Percentiles rank a stretch among this genome's conserved stretches.
Evolutionary conservation across 768 basidiomycete genomes (phyloP).

Genomic region (Fibroporia radiculosa): DNA sequence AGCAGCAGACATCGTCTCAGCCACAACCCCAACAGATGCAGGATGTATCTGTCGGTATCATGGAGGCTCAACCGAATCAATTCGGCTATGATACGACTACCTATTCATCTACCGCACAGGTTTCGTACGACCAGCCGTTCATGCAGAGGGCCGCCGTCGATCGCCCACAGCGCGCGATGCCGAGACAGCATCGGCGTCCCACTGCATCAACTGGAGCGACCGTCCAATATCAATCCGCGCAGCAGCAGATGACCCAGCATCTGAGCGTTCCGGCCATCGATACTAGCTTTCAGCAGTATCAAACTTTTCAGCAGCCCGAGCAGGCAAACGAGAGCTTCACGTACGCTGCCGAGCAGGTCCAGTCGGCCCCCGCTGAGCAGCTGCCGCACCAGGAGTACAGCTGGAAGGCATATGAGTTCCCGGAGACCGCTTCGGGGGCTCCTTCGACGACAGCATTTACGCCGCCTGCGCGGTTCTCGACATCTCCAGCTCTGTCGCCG

Average conservation of each 20-base stretch:
- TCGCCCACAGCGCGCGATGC: conserved; percentile 13
- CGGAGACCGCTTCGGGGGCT: too few species aligned
- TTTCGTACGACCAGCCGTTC: conserved; percentile 6
- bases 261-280: conserved; percentile 3
- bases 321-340: not conserved
- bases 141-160: conserved; percentile 1
- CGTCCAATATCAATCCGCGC: conserved; percentile 1
- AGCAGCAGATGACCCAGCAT: conserved; percentile 7
- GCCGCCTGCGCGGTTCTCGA: conserved; percentile 6
- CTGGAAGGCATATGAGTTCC: conserved; percentile 11
- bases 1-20: conserved; percentile 4
- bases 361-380: not conserved
- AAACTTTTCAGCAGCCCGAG: conserved; percentile 3
- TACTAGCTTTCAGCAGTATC: conserved; percentile 3
- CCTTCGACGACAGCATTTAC: too few species aligned
- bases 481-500: conserved; percentile 11
- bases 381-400: conserved; percentile 8
- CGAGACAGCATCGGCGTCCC: conserved; percentile 5
- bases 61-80: conserved; percentile 9
- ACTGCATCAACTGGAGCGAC: conserved; percentile 3
- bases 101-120: conserved; percentile 1
- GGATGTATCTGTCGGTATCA: not conserved
- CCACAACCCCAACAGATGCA: conserved; percentile 4
- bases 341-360: not conserved
- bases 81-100: conserved; percentile 13